Base-by-base conservation (phyloP, 2,329 filamentous ascomycete species). In the Atkinsonella hypoxylon region DNA sequence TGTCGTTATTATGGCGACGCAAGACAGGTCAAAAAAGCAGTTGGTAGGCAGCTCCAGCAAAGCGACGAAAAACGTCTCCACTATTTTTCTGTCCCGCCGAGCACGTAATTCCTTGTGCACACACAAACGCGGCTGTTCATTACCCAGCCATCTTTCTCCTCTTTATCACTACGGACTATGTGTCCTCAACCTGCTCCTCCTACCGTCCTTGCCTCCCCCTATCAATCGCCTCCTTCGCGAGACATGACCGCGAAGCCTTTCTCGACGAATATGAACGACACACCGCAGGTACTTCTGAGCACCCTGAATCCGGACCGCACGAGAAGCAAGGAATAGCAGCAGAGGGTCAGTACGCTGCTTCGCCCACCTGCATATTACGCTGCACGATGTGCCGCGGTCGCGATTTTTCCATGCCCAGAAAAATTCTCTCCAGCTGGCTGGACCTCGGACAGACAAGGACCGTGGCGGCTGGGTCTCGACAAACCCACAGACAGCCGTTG, bases 391-490 rank as follows among this genome's bases (percentile, higher is more conserved):
- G 43, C 17, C 41, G 17, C 38, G 49, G 41, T 45, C 42, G 42
- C 20, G 26, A 15, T 45, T n/a, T 8, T 11, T 15, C 41, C 22
- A 31, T n/a, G 26, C n/a, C 20, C 20, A 45, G 15, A 8, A 10
- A 42, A 42, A 13, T 10, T 41, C 40, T 12, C 40, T 8, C 40
- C 4, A 42, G 40, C 40, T 45, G 30, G 40, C 40, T 45, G 30
- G 47, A 46, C 47, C 44, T 43, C 46, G 43, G 52, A 47, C 47
- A 31, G 15, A 34, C 13, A 31, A 30, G 49, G 32, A 34, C n/a
- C 43, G 45, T n/a, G 36, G 42, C 30, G 53, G 56, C 57, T 59
- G 58, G 57, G 53, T 50, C 47, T 49, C 48, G 38, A 44, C 12
- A n/a, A 15, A 39, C 41, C 52, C 47, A 53, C 55, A 51, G 52